phyloP scores from a whole-genome alignment of 192 early-diverging fungal species.

The Paraglomus occultum region DNA sequence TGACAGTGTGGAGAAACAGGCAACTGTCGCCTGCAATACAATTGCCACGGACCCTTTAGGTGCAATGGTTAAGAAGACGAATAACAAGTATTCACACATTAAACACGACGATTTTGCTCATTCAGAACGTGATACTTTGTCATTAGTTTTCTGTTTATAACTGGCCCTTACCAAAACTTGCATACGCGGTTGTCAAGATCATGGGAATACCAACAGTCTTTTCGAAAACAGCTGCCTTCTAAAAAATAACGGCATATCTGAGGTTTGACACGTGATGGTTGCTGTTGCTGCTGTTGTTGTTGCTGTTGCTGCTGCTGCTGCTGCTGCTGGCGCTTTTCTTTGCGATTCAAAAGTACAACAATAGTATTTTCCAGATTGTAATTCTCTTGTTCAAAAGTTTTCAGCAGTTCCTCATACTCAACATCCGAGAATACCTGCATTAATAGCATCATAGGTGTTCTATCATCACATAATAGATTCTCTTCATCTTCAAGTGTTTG shows the following conservation, averaged over 20 bases:
- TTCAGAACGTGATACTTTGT: background rate
- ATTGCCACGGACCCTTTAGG: slow-evolving; percentile 47
- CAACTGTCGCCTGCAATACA: slow-evolving; percentile 54
- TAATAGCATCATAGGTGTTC: background rate
- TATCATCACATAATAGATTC: background rate
- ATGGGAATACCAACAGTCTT: slow-evolving; percentile 58
- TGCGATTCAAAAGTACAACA: background rate
- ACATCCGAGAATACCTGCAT: background rate
- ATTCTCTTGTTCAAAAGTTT: slow-evolving; percentile 8
- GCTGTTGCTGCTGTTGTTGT: background rate
- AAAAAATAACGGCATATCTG: slow-evolving; percentile 55
- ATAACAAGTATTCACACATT: background rate
- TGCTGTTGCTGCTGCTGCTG: background rate
- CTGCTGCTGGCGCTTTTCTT: background rate
- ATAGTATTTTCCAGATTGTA: slow-evolving; percentile 5
- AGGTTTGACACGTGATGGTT: background rate
- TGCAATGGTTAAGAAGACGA: background rate
- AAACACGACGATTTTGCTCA: background rate
- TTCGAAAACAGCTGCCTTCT: slow-evolving; percentile 52
- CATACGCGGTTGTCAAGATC: slow-evolving; percentile 52
- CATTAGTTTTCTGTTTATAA: background rate
- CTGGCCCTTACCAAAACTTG: slow-evolving; percentile 53
- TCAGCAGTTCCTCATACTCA: background rate
- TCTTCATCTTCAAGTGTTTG: background rate
- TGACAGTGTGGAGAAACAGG: slow-evolving; percentile 50